A percentile compares a stretch with the other conserved stretches of the same genome.
Evolutionary conservation across 2,329 filamentous ascomycete genomes (phyloP).

Genomic region (Calonectria hawksworthii): DNA sequence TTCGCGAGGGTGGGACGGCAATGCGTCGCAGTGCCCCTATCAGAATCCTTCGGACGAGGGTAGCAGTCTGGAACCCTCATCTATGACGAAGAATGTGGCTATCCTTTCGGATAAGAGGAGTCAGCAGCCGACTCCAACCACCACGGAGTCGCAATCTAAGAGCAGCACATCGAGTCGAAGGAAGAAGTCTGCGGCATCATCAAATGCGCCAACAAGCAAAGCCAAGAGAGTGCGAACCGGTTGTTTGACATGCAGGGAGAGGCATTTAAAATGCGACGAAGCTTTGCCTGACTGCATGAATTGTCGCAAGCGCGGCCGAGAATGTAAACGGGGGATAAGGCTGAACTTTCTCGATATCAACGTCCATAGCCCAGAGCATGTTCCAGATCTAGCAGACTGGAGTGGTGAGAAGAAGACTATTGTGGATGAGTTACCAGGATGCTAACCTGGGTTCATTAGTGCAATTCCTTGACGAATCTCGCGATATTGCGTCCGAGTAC

Average conservation of each 20-base stretch:
- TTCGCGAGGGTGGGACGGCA: slow-evolving; percentile 30
- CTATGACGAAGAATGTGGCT: slow-evolving; percentile 14
- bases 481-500: slow-evolving; percentile 92
- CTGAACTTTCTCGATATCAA: slow-evolving; percentile 93
- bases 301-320: slow-evolving; percentile 87
- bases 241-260: slow-evolving; percentile 89
- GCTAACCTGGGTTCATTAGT: slow-evolving; percentile 59
- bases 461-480: slow-evolving; percentile 89
- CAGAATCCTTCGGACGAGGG: background rate
- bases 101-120: background rate
- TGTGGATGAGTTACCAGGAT: background rate
- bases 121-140: background rate
- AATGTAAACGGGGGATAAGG: slow-evolving; percentile 87
- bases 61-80: slow-evolving; percentile 2
- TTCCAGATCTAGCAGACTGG: slow-evolving; percentile 38
- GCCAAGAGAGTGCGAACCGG: slow-evolving; percentile 90
- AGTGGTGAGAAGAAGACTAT: slow-evolving; percentile 38
- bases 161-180: background rate
- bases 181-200: background rate
- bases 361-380: slow-evolving; percentile 75
- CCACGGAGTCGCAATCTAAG: background rate
- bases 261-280: slow-evolving; percentile 94
- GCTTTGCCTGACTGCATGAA: slow-evolving; percentile 76
- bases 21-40: slow-evolving; percentile 28
- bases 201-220: slow-evolving; percentile 35